Evolutionary conservation across 441 rosid species (phyloP), one percentile per base, ranked within the genome.

Genomic region (Aleurites moluccanus): DNA sequence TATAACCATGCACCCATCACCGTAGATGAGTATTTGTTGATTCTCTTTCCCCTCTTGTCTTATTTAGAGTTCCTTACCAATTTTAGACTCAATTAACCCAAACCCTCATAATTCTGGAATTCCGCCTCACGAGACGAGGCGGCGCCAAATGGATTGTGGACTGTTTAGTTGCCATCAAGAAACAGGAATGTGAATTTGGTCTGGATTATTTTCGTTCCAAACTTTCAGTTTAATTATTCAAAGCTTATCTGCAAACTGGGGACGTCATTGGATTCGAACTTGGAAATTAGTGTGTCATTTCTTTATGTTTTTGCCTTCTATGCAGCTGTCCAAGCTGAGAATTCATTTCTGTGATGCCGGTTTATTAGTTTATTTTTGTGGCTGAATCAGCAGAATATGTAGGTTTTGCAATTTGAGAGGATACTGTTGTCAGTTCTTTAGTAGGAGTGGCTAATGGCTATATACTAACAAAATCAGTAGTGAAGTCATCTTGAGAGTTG

Each of bases 231-330:
- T 57, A 38, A 62, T 30, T 14, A 62, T 47, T 74, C 35, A n/a
- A 63, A 70, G 55, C 56, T 33, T 66, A 56, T 71, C 75, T 71
- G n/a, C 0, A n/a, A 71, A 28, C 20, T 18, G 16, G 64, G 56
- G 30, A 55, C 78, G 77, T 72, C 79, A 78, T 20, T 53, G 65
- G 60, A 68, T 80, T 64, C 78, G 80, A 74, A 79, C 79, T 75
- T 79, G 83, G 44, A 55, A 72, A 72, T 30, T 10, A 47, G 67
- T 40, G 67, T 40, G 57, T 47, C 66, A 33, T 71, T 70, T 53
- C 42, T 50, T 59, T 5, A 53, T 55, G 30, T 71, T 69, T 68
- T 75, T 59, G 80, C 44, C 69, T 69, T 68, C 66, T 20, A 60
- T 59, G 52, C 72, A 72, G 62, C 73, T 45, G 73, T 78, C 74